phyloP scores from a whole-genome alignment of 805 yeast species.

The Teunomyces lycoperdinae region DNA sequence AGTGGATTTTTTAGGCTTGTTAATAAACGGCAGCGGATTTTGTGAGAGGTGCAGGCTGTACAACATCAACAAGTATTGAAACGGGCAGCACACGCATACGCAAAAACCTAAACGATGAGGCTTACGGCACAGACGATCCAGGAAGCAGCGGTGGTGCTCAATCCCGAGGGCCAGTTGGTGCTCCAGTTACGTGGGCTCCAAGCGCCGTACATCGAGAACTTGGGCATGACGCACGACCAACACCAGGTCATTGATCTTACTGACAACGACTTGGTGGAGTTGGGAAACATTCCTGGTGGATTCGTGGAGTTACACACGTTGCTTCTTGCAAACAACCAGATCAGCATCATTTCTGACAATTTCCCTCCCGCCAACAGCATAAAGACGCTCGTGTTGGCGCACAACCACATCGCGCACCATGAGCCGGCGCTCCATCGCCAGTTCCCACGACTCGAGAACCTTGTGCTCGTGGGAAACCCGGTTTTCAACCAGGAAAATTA shows the following conservation, averaged over 20 bases:
- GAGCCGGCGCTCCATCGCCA: conserved; percentile 27
- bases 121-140: conserved; percentile 30
- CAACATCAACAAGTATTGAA: no score
- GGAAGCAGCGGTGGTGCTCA: conserved; percentile 29
- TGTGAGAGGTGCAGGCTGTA: neutral
- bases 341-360: conserved; percentile 39
- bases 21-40: neutral
- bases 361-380: conserved; percentile 38
- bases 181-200: conserved; percentile 33
- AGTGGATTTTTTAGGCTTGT: no score
- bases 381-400: conserved; percentile 48
- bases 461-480: conserved; percentile 60
- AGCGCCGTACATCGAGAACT: conserved; percentile 34
- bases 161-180: conserved; percentile 35
- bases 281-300: conserved; percentile 48
- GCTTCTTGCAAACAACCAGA: conserved; percentile 61
- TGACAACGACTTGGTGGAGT: conserved; percentile 61
- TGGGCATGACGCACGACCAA: conserved; percentile 27
- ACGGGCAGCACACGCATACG: neutral
- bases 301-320: conserved; percentile 47
- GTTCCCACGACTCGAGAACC: conserved; percentile 42
- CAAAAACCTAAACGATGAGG: conserved; percentile 23
- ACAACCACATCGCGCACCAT: conserved; percentile 50
- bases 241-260: conserved; percentile 67
- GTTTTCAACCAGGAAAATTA: conserved; percentile 51